Evolutionary conservation across 2,329 filamentous ascomycete species (phyloP).

Genomic region (Fusarium sp.): DNA sequence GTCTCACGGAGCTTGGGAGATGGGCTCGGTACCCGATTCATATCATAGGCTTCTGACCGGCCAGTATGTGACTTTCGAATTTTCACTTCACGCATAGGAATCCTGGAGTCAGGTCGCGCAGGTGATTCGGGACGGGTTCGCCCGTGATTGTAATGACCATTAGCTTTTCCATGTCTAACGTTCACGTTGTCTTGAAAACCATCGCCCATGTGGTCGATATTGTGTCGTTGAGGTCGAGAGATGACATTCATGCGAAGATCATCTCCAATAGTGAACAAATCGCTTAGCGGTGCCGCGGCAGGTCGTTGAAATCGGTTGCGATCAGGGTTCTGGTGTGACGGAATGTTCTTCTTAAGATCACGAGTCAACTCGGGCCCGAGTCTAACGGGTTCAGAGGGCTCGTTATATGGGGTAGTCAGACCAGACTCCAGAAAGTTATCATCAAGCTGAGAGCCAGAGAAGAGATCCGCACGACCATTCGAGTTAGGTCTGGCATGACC

Average conservation of each 20-base stretch:
- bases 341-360: slow-evolving; percentile 41
- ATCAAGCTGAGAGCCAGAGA: slow-evolving; percentile 53
- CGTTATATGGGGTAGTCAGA: slow-evolving; percentile 52
- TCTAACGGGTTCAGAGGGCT: slow-evolving; percentile 41
- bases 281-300: slow-evolving; percentile 13
- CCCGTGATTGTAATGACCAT: slow-evolving; percentile 27
- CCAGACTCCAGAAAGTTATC: slow-evolving; percentile 55
- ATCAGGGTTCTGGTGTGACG: slow-evolving; percentile 21
- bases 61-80: slow-evolving; percentile 44
- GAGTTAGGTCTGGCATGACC: slow-evolving; percentile 26
- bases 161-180: slow-evolving; percentile 30
- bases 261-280: slow-evolving; percentile 49
- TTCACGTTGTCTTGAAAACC: slow-evolving; percentile 47
- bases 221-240: slow-evolving; percentile 39
- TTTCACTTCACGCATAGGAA: slow-evolving; percentile 55
- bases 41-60: slow-evolving; percentile 35
- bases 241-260: slow-evolving; percentile 53
- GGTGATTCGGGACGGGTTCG: slow-evolving; percentile 42
- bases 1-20: slow-evolving; percentile 42
- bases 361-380: slow-evolving; percentile 40
- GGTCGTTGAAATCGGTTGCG: slow-evolving; percentile 23
- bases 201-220: slow-evolving; percentile 48
- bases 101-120: slow-evolving; percentile 46
- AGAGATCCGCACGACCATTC: slow-evolving; percentile 44
- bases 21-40: slow-evolving; percentile 38